These are phyloP conservation scores for Gossypium rotundifolium DNA, from an alignment of 345 rosid genomes.

Conservation along the genomic window DNA sequence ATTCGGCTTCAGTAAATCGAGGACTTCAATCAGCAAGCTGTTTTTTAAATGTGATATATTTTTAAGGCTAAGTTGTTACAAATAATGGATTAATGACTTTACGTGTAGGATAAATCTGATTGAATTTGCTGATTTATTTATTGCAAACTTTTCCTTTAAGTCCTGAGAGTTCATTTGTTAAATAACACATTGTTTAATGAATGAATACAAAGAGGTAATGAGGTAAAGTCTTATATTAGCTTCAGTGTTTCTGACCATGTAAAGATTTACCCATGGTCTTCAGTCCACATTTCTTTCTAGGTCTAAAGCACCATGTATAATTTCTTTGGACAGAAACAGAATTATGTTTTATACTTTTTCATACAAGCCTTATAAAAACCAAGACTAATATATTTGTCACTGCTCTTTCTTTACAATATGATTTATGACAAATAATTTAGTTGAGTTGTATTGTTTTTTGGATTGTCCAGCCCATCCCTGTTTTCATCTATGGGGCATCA, in stretches of 20 bases:
- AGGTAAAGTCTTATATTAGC: background rate
- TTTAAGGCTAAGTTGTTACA: background rate
- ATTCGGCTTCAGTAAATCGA: background rate
- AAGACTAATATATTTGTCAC: background rate
- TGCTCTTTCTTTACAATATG: background rate
- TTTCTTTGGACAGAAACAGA: background rate
- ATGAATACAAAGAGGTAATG: background rate
- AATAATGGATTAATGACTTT: background rate
- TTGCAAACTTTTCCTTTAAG: background rate
- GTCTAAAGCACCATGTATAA: background rate
- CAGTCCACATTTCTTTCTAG: background rate
- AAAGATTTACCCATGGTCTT: background rate
- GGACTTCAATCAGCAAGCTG: background rate
- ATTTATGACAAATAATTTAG: background rate
- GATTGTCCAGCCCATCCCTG: conserved; percentile 20
- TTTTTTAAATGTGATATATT: background rate
- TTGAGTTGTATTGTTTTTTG: conserved; percentile 1
- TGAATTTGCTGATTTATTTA: background rate
- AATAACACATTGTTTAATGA: background rate
- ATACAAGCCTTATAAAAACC: background rate
- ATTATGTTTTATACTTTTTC: background rate
- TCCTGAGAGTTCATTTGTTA: background rate
- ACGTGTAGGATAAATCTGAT: background rate
- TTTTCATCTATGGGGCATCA: conserved; percentile 18
- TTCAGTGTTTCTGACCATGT: background rate